Evolutionary conservation across 352 stramenopile genomes (phyloP).

Genomic region (Pythium plurisporium): DNA sequence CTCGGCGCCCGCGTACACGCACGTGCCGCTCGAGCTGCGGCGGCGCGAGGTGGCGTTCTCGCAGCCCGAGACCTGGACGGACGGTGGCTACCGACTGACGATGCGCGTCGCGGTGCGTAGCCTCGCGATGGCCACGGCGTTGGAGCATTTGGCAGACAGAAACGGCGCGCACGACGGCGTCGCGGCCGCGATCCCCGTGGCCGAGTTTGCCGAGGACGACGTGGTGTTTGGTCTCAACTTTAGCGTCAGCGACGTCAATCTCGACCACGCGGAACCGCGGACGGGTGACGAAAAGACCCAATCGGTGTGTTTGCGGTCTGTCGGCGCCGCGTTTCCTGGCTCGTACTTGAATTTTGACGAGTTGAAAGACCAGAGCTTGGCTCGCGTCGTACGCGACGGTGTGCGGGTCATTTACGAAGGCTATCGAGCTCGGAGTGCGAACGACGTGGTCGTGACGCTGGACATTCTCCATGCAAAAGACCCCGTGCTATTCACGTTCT

Average conservation of each 20-base stretch:
- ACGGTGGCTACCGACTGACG: constrained; percentile 5
- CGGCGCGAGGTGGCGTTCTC: constrained; percentile 5
- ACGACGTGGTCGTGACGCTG: background rate
- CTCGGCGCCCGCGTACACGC: background rate
- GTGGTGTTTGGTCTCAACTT: constrained; percentile 8
- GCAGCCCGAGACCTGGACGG: constrained; percentile 1
- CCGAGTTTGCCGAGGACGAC: constrained; percentile 8
- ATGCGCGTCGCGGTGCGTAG: background rate
- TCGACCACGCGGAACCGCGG: background rate
- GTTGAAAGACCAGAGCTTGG: background rate
- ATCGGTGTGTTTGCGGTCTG: background rate
- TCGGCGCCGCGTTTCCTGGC: constrained; percentile 4
- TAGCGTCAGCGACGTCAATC: background rate
- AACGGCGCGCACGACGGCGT: background rate
- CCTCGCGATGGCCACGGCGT: background rate
- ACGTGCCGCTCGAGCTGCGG: background rate
- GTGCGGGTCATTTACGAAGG: background rate
- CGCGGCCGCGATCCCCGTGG: background rate
- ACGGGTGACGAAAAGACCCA: background rate
- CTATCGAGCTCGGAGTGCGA: too few species aligned
- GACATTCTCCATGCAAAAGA: constrained; percentile 1
- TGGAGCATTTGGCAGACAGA: background rate
- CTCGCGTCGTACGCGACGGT: constrained; percentile 1
- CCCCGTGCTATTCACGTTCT: background rate
- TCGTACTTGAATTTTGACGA: constrained; percentile 2